These are phyloP conservation scores for Wickerhamiella brachini DNA, from an alignment of 805 yeast species.

Conservation along the genomic window DNA sequence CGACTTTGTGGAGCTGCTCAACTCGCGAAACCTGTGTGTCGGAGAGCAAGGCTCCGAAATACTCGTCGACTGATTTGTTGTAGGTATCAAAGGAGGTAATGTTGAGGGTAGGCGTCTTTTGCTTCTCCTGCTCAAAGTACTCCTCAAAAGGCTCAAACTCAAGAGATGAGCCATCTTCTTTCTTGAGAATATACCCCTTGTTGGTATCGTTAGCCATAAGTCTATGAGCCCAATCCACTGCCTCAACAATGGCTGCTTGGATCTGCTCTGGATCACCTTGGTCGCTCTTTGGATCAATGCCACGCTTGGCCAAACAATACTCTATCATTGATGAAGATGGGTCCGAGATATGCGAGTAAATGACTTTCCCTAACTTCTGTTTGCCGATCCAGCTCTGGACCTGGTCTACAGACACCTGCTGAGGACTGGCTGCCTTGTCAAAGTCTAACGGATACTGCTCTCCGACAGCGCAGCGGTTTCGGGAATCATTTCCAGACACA, in stretches of 20 bases:
- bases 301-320: slow-evolving; percentile 35
- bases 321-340: slow-evolving; percentile 68
- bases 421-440: slow-evolving; percentile 18
- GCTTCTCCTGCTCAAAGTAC: slow-evolving; percentile 28
- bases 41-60: slow-evolving; percentile 75
- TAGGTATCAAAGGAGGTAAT: slow-evolving; percentile 40
- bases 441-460: slow-evolving; percentile 38
- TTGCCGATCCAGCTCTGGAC: slow-evolving; percentile 12
- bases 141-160: slow-evolving; percentile 20
- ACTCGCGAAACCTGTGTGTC: slow-evolving; percentile 60
- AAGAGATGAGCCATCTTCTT: slow-evolving; percentile 10
- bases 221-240: slow-evolving; percentile 21
- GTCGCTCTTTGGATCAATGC: slow-evolving; percentile 34
- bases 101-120: slow-evolving; percentile 20
- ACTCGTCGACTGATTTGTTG: slow-evolving; percentile 68
- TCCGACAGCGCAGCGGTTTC: slow-evolving; percentile 58
- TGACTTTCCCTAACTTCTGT: slow-evolving; percentile 42
- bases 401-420: slow-evolving; percentile 27
- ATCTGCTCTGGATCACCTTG: slow-evolving; percentile 13
- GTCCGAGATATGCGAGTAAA: slow-evolving; percentile 56
- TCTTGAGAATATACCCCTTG: slow-evolving; percentile 12
- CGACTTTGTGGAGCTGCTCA: slow-evolving; percentile 44
- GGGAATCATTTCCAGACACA: slow-evolving; percentile 44
- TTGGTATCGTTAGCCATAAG: slow-evolving; percentile 5
- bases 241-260: slow-evolving; percentile 17